A percentile compares a stretch with the other conserved stretches of the same genome.
Conservation (phyloP, 2,329 filamentous ascomycete genomes). For the Helminthosporium solani region DNA sequence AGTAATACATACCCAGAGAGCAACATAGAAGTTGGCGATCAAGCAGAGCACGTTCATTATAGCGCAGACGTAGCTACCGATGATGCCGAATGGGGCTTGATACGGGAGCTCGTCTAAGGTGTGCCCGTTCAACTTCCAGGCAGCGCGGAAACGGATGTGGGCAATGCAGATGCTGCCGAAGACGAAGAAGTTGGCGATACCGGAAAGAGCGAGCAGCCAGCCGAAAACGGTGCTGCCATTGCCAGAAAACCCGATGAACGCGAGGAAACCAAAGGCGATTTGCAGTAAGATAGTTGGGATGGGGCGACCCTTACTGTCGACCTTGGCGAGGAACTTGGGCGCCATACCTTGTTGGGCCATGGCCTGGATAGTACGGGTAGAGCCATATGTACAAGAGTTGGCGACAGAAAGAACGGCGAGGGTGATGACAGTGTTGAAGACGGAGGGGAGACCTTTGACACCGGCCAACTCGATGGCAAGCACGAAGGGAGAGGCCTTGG, state of each 20-base stretch:
- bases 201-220: slow-evolving; percentile 76
- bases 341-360: slow-evolving; percentile 59
- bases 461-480: slow-evolving; percentile 63
- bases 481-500: slow-evolving; percentile 61
- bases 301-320: slow-evolving; percentile 77
- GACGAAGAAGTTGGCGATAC: slow-evolving; percentile 71
- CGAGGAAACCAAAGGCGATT: slow-evolving; percentile 67
- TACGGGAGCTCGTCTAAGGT: slow-evolving; percentile 43
- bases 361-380: slow-evolving; percentile 57
- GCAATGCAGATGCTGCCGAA: slow-evolving; percentile 81
- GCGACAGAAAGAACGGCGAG: slow-evolving; percentile 60
- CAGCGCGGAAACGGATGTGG: slow-evolving; percentile 80
- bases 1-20: slow-evolving; percentile 14
- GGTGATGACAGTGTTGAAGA: slow-evolving; percentile 67
- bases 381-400: slow-evolving; percentile 57
- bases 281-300: slow-evolving; percentile 70
- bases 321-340: slow-evolving; percentile 71
- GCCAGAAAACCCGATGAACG: slow-evolving; percentile 64
- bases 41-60: slow-evolving; percentile 37
- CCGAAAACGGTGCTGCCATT: slow-evolving; percentile 65
- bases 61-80: slow-evolving; percentile 38
- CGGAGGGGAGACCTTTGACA: slow-evolving; percentile 58
- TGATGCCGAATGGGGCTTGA: slow-evolving; percentile 39
- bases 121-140: slow-evolving; percentile 35
- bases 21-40: slow-evolving; percentile 42